phyloP scores from a whole-genome alignment of 2,329 filamentous ascomycete species.

The Pyrenochaeta sp. region DNA sequence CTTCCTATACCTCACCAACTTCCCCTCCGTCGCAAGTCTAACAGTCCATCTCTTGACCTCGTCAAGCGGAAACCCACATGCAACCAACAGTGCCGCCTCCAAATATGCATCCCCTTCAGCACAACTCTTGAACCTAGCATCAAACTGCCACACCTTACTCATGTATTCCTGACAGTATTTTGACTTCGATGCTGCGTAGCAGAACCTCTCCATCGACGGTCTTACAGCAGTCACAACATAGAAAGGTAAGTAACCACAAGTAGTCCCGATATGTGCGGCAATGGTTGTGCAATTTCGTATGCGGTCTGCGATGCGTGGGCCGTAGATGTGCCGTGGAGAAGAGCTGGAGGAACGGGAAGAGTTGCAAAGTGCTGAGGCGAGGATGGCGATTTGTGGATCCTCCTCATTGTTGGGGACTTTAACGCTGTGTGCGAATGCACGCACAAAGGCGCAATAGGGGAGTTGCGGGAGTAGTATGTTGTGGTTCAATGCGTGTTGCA shows the following conservation, averaged over 20 bases:
- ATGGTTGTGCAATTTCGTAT: slow-evolving; percentile 3
- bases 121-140: not conserved
- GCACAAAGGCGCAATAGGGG: slow-evolving; percentile 2
- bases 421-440: not conserved
- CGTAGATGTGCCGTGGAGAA: not conserved
- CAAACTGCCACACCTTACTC: not conserved
- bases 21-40: slow-evolving; percentile 4
- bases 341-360: not conserved
- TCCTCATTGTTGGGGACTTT: not conserved
- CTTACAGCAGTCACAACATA: not conserved
- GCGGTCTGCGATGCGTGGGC: slow-evolving; percentile 1
- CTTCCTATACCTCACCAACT: slow-evolving; percentile 7
- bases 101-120: slow-evolving; percentile 1
- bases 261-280: not conserved
- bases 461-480: not conserved
- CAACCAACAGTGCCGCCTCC: slow-evolving; percentile 10
- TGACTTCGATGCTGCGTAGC: slow-evolving; percentile 2
- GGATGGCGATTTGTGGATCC: not conserved
- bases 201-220: not conserved
- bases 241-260: not conserved
- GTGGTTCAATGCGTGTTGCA: slow-evolving; percentile 1
- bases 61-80: slow-evolving; percentile 4
- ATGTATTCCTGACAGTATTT: slow-evolving; percentile 4
- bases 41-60: slow-evolving; percentile 4
- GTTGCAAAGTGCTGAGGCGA: slow-evolving; percentile 11